phyloP scores from a whole-genome alignment of 495 filamentous ascomycete species.

The Aspergillus indologenus region DNA sequence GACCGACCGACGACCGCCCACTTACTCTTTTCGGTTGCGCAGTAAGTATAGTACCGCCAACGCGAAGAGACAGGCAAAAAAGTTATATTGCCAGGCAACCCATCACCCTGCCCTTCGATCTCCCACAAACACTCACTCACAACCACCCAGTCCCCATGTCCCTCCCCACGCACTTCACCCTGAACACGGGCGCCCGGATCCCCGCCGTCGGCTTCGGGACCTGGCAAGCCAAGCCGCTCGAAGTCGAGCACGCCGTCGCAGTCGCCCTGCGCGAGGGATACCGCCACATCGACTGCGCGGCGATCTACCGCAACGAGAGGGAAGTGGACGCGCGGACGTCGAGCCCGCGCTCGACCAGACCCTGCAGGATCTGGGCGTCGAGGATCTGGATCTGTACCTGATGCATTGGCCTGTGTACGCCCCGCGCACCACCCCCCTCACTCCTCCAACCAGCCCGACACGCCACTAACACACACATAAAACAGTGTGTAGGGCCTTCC shows the following conservation, averaged over 20 bases:
- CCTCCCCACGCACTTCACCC: conserved; percentile 36
- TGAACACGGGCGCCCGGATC: conserved; percentile 44
- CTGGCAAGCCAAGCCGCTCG: conserved; percentile 33
- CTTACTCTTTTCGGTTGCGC: too few species aligned
- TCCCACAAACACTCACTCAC: neutral
- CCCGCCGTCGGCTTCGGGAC: conserved; percentile 37
- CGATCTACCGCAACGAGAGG: conserved; percentile 67
- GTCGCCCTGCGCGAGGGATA: conserved; percentile 58
- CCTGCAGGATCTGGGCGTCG: conserved; percentile 56
- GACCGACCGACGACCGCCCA: too few species aligned
- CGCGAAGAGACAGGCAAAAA: too few species aligned
- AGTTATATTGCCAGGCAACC: too few species aligned
- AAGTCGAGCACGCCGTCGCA: conserved; percentile 37
- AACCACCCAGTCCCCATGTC: conserved; percentile 24
- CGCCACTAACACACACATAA: neutral
- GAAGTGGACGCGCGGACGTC: conserved; percentile 48
- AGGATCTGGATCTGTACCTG: conserved; percentile 70
- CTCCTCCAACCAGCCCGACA: too few species aligned
- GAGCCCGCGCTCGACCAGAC: conserved; percentile 47
- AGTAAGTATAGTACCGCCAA: too few species aligned
- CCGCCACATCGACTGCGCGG: conserved; percentile 69
- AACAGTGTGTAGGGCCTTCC: conserved; percentile 21
- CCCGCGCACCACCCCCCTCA: neutral
- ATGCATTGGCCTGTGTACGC: conserved; percentile 59
- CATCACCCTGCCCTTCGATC: too few species aligned